Evolutionary conservation across 2,329 filamentous ascomycete species (phyloP).

Genomic region (Aureobasidium vineae): DNA sequence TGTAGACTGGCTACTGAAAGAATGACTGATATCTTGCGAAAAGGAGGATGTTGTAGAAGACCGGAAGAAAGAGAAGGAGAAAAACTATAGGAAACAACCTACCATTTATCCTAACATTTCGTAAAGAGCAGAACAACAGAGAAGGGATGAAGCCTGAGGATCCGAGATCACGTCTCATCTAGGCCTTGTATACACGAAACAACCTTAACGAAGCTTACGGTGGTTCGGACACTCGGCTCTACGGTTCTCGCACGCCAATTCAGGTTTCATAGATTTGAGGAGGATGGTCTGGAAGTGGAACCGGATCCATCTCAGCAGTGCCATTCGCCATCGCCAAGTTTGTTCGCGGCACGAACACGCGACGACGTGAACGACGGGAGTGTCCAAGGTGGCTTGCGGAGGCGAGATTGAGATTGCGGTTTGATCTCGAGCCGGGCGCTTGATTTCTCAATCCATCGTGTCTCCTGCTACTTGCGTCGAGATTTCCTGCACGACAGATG

Average conservation of each 20-base stretch:
- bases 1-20: constrained; percentile 18
- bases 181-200: constrained; percentile 24
- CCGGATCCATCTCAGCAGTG: not conserved
- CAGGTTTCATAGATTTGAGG: constrained; percentile 3
- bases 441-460: not conserved
- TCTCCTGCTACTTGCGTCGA: constrained; percentile 10
- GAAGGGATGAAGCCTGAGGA: constrained; percentile 8
- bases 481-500: not conserved
- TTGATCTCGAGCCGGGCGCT: not conserved
- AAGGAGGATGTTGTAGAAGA: not conserved
- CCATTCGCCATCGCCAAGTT: not conserved
- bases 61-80: not conserved
- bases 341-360: not conserved
- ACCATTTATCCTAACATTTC: not conserved
- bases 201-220: constrained; percentile 12
- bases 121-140: not conserved
- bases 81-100: not conserved
- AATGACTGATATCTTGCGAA: constrained; percentile 15
- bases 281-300: not conserved
- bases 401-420: constrained; percentile 11
- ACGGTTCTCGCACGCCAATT: not conserved
- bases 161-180: constrained; percentile 13
- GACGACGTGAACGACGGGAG: constrained; percentile 2
- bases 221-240: not conserved
- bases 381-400: not conserved